Evolutionary conservation across 2,329 filamentous ascomycete species (phyloP).

Genomic region (Aspergillus bombycis): DNA sequence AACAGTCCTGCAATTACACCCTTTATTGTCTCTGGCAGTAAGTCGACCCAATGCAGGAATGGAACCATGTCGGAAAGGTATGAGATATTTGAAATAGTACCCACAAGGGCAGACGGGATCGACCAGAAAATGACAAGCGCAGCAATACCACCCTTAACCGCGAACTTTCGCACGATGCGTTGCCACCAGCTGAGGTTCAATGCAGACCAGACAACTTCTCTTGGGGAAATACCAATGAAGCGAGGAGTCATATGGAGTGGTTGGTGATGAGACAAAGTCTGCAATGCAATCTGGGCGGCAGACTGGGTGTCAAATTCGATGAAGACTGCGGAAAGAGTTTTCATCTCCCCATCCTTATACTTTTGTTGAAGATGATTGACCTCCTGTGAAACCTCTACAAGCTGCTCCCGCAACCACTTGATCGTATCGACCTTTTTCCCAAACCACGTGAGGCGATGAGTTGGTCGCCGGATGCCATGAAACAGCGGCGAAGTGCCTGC

Average conservation of each 20-base stretch:
- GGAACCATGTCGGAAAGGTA: constrained; percentile 57
- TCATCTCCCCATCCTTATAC: constrained; percentile 65
- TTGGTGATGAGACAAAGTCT: constrained; percentile 82
- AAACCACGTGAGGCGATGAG: constrained; percentile 70
- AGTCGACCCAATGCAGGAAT: constrained; percentile 74
- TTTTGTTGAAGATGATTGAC: constrained; percentile 67
- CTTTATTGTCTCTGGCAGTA: constrained; percentile 70
- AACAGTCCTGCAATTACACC: constrained; percentile 83
- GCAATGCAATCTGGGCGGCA: constrained; percentile 82
- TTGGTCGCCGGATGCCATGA: constrained; percentile 63
- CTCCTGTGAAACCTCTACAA: constrained; percentile 71
- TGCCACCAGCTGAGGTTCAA: constrained; percentile 84
- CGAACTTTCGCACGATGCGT: constrained; percentile 70
- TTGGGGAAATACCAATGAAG: constrained; percentile 78
- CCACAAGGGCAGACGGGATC: constrained; percentile 75
- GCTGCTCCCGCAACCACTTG: constrained; percentile 75
- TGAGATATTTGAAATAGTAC: constrained; percentile 82
- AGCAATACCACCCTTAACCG: constrained; percentile 70
- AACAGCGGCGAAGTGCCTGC: constrained; percentile 30
- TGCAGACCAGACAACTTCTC: constrained; percentile 87
- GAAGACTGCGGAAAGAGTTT: constrained; percentile 76
- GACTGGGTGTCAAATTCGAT: constrained; percentile 83
- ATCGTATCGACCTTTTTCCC: constrained; percentile 91
- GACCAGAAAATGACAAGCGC: constrained; percentile 87
- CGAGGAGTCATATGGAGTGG: constrained; percentile 86